A percentile compares a stretch with the other conserved stretches of the same genome.
Evolutionary conservation across 352 stramenopile species (phyloP).

Genomic region (Blastocystis sp.): DNA sequence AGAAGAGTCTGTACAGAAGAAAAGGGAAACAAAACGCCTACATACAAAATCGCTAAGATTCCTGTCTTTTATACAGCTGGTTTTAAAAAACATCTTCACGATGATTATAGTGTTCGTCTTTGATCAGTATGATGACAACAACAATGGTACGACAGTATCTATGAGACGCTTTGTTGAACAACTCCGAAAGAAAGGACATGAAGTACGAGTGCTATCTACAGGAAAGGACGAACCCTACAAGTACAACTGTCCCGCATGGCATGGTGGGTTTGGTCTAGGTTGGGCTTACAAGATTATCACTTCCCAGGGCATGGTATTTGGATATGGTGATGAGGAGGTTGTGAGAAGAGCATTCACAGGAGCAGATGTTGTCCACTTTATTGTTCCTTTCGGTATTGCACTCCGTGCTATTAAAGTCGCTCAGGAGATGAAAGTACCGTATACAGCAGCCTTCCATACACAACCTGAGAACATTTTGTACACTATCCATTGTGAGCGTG

Average conservation of each 20-base stretch:
- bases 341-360: slow-evolving; percentile 31
- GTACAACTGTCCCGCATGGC: slow-evolving; percentile 38
- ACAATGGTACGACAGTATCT: slow-evolving; percentile 54
- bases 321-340: slow-evolving; percentile 25
- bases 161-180: slow-evolving; percentile 61
- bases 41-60: no score
- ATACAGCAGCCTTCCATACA: slow-evolving; percentile 36
- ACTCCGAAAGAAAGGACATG: slow-evolving; percentile 25
- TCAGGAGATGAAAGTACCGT: slow-evolving; percentile 46
- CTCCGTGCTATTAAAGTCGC: slow-evolving; percentile 40
- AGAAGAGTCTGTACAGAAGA: no score
- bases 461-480: slow-evolving; percentile 66
- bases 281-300: slow-evolving; percentile 32
- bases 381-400: slow-evolving; percentile 20
- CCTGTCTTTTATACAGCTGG: no score
- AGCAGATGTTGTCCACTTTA: slow-evolving; percentile 59
- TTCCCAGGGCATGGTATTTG: slow-evolving; percentile 56
- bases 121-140: slow-evolving; percentile 52
- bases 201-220: slow-evolving; percentile 46
- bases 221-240: slow-evolving; percentile 58
- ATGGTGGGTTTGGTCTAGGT: background rate
- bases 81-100: background rate
- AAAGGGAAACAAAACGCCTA: no score
- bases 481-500: slow-evolving; percentile 14
- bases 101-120: slow-evolving; percentile 59